phyloP scores from a whole-genome alignment of 352 stramenopile species.

The Phytophthora nicotianae region DNA sequence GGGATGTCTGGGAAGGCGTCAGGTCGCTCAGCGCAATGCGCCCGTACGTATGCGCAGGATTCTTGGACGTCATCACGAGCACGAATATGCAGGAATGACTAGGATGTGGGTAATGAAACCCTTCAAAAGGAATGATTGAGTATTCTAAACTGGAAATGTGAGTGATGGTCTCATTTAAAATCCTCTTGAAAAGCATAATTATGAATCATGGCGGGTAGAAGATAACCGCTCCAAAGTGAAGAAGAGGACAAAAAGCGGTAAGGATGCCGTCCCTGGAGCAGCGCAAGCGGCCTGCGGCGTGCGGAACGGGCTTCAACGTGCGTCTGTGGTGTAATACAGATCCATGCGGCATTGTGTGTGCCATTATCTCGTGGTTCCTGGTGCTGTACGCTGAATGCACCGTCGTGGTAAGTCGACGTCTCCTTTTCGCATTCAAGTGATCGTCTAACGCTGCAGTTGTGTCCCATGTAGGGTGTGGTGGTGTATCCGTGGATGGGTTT shows the following conservation, averaged over 20 bases:
- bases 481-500: slow-evolving; percentile 92
- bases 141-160: background rate
- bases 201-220: slow-evolving; percentile 7
- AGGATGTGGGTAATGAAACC: background rate
- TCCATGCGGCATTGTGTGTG: slow-evolving; percentile 91
- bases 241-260: background rate
- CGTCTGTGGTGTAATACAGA: slow-evolving; percentile 92
- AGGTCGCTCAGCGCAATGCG: slow-evolving; percentile 72
- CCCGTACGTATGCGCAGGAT: slow-evolving; percentile 51
- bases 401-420: slow-evolving; percentile 66
- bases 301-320: slow-evolving; percentile 82
- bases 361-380: slow-evolving; percentile 90
- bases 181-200: background rate
- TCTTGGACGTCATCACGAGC: slow-evolving; percentile 26
- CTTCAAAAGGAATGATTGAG: background rate
- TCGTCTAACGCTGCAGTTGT: slow-evolving; percentile 20
- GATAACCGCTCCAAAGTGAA: slow-evolving; percentile 14
- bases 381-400: slow-evolving; percentile 92
- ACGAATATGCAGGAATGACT: slow-evolving; percentile 27
- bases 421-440: background rate
- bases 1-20: slow-evolving; percentile 40
- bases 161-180: slow-evolving; percentile 16
- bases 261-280: slow-evolving; percentile 47
- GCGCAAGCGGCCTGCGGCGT: slow-evolving; percentile 53
- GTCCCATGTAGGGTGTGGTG: slow-evolving; percentile 66